Percentiles rank a stretch among this genome's conserved stretches.
Conservation (phyloP, 225 moss, liverwort and hornwort genomes). For the Neckera pumila region DNA sequence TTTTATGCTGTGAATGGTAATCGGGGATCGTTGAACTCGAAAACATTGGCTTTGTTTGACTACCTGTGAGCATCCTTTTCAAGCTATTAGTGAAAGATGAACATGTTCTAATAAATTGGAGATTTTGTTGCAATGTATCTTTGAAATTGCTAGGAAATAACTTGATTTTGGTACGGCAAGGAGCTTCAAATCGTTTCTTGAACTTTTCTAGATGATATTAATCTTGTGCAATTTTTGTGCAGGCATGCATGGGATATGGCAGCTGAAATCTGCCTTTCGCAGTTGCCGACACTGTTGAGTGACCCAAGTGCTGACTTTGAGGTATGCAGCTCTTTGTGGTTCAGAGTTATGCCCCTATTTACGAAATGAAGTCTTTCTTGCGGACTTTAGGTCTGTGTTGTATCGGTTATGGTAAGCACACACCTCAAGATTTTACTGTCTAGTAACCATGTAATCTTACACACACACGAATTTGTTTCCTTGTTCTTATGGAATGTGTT, state of each 20-base stretch:
- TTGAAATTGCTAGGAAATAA: neutral
- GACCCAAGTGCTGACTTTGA: constrained; percentile 71
- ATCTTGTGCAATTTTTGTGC: neutral
- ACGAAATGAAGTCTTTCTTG: neutral
- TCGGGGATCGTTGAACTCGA: neutral
- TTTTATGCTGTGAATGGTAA: neutral
- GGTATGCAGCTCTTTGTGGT: constrained; percentile 17
- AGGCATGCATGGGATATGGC: constrained; percentile 99
- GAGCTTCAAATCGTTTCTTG: neutral
- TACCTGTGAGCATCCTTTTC: neutral
- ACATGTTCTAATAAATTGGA: neutral
- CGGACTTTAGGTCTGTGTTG: neutral
- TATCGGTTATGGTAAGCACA: neutral
- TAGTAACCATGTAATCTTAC: neutral
- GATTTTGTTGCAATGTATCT: neutral
- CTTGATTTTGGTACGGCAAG: neutral
- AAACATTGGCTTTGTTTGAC: neutral
- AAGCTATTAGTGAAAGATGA: neutral
- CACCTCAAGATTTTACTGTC: neutral
- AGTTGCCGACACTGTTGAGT: constrained; percentile 59
- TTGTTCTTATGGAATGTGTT: neutral
- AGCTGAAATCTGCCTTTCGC: constrained; percentile 89
- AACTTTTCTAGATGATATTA: neutral
- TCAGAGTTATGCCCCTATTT: neutral
- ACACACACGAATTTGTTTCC: neutral